Evolutionary conservation across 352 stramenopile species (phyloP).

Genomic region (Phytophthora melonis): DNA sequence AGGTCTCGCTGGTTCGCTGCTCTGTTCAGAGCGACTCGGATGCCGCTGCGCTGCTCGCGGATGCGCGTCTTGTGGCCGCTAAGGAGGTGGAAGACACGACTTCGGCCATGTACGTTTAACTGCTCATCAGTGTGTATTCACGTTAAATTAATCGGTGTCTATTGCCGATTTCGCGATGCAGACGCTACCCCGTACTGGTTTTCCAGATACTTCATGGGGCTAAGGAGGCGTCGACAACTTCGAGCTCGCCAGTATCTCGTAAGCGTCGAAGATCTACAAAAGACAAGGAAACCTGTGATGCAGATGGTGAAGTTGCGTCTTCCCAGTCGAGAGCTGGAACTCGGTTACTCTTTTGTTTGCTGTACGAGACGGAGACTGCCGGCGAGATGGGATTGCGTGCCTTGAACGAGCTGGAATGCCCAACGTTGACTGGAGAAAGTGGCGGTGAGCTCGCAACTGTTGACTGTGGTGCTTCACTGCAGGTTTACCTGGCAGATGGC

Average conservation of each 20-base stretch:
- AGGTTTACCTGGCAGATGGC: conserved; percentile 48
- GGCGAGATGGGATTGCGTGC: conserved; percentile 27
- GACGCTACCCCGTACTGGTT: conserved; percentile 39
- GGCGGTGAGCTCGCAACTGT: conserved; percentile 7
- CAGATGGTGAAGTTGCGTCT: background rate
- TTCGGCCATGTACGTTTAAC: conserved; percentile 51
- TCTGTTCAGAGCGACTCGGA: conserved; percentile 3
- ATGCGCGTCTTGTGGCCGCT: conserved; percentile 46
- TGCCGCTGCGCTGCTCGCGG: conserved; percentile 26
- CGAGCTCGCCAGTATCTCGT: conserved; percentile 1
- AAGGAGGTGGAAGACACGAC: conserved; percentile 49
- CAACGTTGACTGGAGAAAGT: conserved; percentile 1
- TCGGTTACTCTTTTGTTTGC: conserved; percentile 35
- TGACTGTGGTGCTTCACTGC: conserved; percentile 15
- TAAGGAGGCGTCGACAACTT: background rate
- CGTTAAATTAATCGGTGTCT: background rate
- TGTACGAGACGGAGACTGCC: conserved; percentile 24
- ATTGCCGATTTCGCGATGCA: conserved; percentile 6
- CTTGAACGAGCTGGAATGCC: conserved; percentile 37
- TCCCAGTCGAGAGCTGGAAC: background rate
- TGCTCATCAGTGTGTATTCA: background rate
- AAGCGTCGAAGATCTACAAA: conserved; percentile 28
- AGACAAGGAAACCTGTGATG: background rate
- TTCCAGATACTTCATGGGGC: conserved; percentile 23
- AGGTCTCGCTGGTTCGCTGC: conserved; percentile 19